Conservation (phyloP, 2,329 filamentous ascomycete genomes). For the Venturia oleaginea region DNA sequence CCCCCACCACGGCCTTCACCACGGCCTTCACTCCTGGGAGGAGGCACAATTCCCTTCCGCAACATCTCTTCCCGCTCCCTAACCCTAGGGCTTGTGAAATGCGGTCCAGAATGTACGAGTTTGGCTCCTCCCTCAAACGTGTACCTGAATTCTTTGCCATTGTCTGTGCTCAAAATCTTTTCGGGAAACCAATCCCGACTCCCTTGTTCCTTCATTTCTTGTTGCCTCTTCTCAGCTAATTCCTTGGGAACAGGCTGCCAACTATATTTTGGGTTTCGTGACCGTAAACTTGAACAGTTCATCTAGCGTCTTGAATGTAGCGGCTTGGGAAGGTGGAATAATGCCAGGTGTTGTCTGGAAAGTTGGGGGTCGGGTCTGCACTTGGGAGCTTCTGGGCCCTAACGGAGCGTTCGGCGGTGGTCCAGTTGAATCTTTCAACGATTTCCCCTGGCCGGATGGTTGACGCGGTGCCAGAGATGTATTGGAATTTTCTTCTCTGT, state of each 20-base stretch:
- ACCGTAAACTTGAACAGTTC: conserved; percentile 50
- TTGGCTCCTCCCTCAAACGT: conserved; percentile 36
- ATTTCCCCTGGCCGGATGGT: neutral
- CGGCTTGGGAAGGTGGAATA: neutral
- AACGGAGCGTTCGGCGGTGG: neutral
- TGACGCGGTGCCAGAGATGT: conserved; percentile 6
- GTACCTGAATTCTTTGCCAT: conserved; percentile 11
- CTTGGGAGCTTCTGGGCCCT: neutral
- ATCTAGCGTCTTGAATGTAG: conserved; percentile 46
- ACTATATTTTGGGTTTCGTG: conserved; percentile 55
- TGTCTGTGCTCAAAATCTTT: conserved; percentile 6
- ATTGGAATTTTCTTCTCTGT: conserved; percentile 15
- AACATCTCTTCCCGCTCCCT: conserved; percentile 9
- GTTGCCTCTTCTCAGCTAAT: conserved; percentile 55
- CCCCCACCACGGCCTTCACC: conserved; percentile 15
- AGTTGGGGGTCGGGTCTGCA: neutral
- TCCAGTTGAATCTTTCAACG: neutral
- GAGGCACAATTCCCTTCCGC: conserved; percentile 16
- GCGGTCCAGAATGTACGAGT: conserved; percentile 31
- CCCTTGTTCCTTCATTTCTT: conserved; percentile 43
- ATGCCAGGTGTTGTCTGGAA: neutral
- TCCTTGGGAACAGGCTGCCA: conserved; percentile 56
- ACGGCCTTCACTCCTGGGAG: conserved; percentile 14
- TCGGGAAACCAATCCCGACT: conserved; percentile 31
- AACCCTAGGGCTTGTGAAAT: conserved; percentile 14